Percentiles rank a stretch among this genome's conserved stretches.
These are phyloP conservation scores for Trichoderma gamsii DNA, from an alignment of 495 filamentous ascomycete genomes.

Conservation along the genomic window DNA sequence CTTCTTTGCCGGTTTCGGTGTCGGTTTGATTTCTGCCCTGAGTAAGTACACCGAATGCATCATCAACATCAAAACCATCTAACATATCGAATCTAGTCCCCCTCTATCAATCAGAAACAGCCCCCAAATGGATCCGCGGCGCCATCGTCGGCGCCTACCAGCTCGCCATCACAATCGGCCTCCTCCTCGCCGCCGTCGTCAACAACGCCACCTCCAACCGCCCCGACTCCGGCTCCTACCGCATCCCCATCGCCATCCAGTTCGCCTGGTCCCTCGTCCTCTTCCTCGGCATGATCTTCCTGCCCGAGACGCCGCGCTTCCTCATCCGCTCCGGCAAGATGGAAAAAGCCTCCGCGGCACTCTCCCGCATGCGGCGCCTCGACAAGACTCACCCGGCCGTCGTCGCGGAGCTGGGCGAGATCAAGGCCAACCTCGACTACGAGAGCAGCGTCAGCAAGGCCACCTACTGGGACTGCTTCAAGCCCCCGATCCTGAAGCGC, in stretches of 20 bases:
- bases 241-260: slow-evolving; percentile 66
- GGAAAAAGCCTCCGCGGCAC: slow-evolving; percentile 53
- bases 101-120: slow-evolving; percentile 26
- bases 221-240: slow-evolving; percentile 58
- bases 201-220: slow-evolving; percentile 61
- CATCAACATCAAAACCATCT: slow-evolving; percentile 33
- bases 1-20: slow-evolving; percentile 64
- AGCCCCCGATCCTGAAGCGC: slow-evolving; percentile 61
- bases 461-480: slow-evolving; percentile 61
- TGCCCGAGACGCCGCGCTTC: slow-evolving; percentile 77
- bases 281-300: slow-evolving; percentile 50
- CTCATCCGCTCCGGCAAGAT: slow-evolving; percentile 68
- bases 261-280: slow-evolving; percentile 65
- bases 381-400: slow-evolving; percentile 57
- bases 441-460: slow-evolving; percentile 60
- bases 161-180: slow-evolving; percentile 70
- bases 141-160: slow-evolving; percentile 71
- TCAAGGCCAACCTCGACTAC: slow-evolving; percentile 77
- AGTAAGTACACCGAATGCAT: slow-evolving; percentile 59
- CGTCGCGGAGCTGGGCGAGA: slow-evolving; percentile 68
- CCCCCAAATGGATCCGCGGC: slow-evolving; percentile 64
- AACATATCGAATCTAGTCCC: background rate
- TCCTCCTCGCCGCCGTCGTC: slow-evolving; percentile 67
- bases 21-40: slow-evolving; percentile 63
- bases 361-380: slow-evolving; percentile 63